Conservation (phyloP, 495 filamentous ascomycete species). For the Letharia columbiana region DNA sequence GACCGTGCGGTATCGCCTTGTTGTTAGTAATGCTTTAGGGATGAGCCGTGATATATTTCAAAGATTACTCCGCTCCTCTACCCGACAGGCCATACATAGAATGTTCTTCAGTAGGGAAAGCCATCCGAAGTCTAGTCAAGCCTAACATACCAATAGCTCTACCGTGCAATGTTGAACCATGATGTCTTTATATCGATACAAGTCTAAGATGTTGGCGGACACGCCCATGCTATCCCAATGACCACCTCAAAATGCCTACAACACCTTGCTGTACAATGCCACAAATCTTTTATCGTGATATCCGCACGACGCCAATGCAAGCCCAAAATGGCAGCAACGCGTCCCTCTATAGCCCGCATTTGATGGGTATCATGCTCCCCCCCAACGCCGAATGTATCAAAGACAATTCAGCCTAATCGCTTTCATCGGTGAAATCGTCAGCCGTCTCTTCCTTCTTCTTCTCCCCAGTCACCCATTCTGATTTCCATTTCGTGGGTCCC, state of each 20-base stretch:
- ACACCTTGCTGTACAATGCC: background rate
- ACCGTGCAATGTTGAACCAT: background rate
- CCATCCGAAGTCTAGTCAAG: too few relatives aligned
- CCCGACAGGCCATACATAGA: background rate
- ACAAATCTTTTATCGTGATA: too few relatives aligned
- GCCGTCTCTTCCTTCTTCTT: constrained; percentile 9
- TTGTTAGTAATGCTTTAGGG: background rate
- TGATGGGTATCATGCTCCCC: constrained; percentile 2
- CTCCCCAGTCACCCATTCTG: constrained; percentile 14
- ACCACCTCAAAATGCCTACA: background rate
- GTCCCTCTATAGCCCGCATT: background rate
- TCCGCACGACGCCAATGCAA: constrained; percentile 17
- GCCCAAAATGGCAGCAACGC: background rate
- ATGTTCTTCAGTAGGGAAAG: background rate
- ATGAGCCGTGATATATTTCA: background rate
- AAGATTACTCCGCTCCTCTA: background rate
- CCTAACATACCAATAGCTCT: background rate
- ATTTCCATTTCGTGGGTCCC: constrained; percentile 15
- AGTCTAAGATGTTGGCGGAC: background rate
- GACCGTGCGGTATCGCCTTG: background rate
- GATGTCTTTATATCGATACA: background rate
- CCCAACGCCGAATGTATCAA: background rate
- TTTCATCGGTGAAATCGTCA: background rate
- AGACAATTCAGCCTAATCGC: background rate
- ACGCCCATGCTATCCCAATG: background rate